These are phyloP conservation scores for Amanita polypyramis DNA, from an alignment of 768 basidiomycete genomes.

Conservation along the genomic window DNA sequence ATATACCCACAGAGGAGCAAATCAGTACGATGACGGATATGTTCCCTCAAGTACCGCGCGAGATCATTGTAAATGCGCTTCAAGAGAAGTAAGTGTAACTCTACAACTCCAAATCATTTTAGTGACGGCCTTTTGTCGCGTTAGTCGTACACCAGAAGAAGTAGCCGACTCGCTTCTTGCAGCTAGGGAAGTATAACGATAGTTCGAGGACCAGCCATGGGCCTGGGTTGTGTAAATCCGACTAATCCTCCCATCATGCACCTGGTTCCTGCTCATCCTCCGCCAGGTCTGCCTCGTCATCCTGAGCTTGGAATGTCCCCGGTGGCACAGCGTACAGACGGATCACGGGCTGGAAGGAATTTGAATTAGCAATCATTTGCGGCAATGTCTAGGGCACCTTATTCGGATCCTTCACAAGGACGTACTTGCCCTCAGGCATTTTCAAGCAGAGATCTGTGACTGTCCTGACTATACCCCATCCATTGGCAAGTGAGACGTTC, in stretches of 20 bases:
- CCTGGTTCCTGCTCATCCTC: conserved; percentile 29
- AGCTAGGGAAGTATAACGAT: conserved; percentile 3
- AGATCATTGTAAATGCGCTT: conserved; percentile 63
- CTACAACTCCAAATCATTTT: conserved; percentile 1
- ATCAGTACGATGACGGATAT: conserved; percentile 64
- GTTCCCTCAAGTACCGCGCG: conserved; percentile 75
- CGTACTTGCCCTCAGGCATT: conserved; percentile 97
- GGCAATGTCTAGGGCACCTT: conserved; percentile 45
- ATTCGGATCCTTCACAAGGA: conserved; percentile 96
- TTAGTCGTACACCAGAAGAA: conserved; percentile 65
- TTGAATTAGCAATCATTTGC: conserved; percentile 3
- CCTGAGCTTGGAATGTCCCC: conserved; percentile 75
- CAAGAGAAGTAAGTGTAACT: conserved; percentile 59
- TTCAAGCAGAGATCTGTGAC: conserved; percentile 93
- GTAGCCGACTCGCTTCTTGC: conserved; percentile 71
- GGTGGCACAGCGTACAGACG: conserved; percentile 89
- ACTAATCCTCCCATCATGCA: conserved; percentile 6
- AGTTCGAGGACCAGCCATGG: neutral
- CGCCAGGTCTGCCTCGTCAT: conserved; percentile 44
- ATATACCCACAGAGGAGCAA: conserved; percentile 68
- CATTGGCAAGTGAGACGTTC: conserved; percentile 89
- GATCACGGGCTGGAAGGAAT: conserved; percentile 66
- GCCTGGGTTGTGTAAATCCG: neutral
- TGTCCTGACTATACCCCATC: conserved; percentile 97
- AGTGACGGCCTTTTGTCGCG: conserved; percentile 3